Conservation (phyloP, 1,139 yeast genomes). For the Yamadazyma dushanensis region DNA sequence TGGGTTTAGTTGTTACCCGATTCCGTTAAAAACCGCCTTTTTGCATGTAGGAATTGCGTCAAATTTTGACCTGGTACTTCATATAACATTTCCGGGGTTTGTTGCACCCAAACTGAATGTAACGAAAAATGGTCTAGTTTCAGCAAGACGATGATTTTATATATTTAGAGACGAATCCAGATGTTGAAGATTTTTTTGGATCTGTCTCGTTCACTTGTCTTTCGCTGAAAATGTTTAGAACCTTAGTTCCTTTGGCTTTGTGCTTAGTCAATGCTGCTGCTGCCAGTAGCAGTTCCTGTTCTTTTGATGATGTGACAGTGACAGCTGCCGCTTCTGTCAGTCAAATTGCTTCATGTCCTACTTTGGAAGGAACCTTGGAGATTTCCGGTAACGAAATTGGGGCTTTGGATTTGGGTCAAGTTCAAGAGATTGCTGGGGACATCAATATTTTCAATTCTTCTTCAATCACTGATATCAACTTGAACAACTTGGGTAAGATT, state of each 20-base stretch:
- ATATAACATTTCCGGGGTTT: no score
- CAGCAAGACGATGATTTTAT: no score
- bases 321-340: slow-evolving; percentile 39
- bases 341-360: slow-evolving; percentile 39
- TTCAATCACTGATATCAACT: slow-evolving; percentile 36
- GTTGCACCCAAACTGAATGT: slow-evolving; percentile 3
- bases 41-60: neutral
- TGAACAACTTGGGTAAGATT: slow-evolving; percentile 32
- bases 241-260: slow-evolving; percentile 18
- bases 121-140: no score
- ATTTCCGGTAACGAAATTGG: slow-evolving; percentile 40
- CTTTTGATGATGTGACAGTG: slow-evolving; percentile 39
- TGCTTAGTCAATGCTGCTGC: slow-evolving; percentile 8
- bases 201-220: neutral
- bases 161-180: slow-evolving; percentile 1
- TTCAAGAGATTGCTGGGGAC: slow-evolving; percentile 36
- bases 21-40: neutral
- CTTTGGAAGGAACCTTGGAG: slow-evolving; percentile 42
- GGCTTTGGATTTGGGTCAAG: slow-evolving; percentile 33
- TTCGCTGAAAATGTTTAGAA: slow-evolving; percentile 18
- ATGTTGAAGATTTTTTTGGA: no score
- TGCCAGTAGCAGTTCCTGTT: slow-evolving; percentile 23
- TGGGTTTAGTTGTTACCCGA: no score
- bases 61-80: neutral
- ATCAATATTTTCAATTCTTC: slow-evolving; percentile 41